Conservation (phyloP, 345 rosid genomes). For the Schrenkiella parvula region DNA sequence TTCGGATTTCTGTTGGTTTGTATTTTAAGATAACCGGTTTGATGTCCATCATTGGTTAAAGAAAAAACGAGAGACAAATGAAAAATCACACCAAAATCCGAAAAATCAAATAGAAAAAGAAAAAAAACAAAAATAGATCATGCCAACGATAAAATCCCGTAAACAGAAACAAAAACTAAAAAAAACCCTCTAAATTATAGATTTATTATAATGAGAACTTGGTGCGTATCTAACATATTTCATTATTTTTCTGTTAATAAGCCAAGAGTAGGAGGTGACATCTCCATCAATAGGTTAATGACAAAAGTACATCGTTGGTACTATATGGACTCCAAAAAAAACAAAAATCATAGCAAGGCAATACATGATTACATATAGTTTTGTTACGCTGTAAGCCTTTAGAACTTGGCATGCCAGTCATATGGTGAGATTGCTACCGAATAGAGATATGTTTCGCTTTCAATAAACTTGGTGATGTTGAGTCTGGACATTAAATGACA, state of each 20-base stretch:
- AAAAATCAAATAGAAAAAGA: too few relatives aligned
- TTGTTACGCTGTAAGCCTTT: not conserved
- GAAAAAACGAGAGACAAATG: too few relatives aligned
- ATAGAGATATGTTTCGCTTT: slow-evolving; percentile 1
- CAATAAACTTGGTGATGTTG: slow-evolving; percentile 16
- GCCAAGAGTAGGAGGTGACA: not conserved
- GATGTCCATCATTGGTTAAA: not conserved
- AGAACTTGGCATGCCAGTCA: slow-evolving; percentile 9
- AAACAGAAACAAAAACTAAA: too few relatives aligned
- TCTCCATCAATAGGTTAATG: slow-evolving; percentile 2
- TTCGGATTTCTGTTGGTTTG: not conserved
- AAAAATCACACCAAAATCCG: too few relatives aligned
- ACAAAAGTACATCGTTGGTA: slow-evolving; percentile 11
- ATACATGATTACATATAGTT: not conserved
- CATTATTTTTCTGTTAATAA: too few relatives aligned
- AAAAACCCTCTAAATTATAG: too few relatives aligned
- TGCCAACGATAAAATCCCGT: too few relatives aligned
- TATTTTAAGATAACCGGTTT: not conserved
- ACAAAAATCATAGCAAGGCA: not conserved
- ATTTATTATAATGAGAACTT: too few relatives aligned
- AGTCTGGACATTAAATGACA: not conserved
- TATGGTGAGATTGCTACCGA: slow-evolving; percentile 1
- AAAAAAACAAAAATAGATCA: too few relatives aligned
- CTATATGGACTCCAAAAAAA: not conserved
- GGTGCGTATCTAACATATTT: too few relatives aligned